Percentiles rank a stretch among this genome's conserved stretches.
Evolutionary conservation across 2,329 filamentous ascomycete species (phyloP).

Genomic region (Microdochium nivale): DNA sequence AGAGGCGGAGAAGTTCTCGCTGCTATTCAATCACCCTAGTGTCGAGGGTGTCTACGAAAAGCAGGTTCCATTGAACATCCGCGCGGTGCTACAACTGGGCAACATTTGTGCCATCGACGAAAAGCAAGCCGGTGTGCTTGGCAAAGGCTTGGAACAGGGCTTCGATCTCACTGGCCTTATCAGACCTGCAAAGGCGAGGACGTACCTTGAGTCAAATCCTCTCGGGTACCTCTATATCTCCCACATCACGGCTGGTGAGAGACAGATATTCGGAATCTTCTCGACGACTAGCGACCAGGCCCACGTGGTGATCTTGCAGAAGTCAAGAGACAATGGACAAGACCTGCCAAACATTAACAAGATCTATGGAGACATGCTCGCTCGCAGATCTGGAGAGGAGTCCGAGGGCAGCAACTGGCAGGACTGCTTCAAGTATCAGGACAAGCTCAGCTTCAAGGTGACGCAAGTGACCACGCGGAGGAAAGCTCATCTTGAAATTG

Average conservation of each 20-base stretch:
- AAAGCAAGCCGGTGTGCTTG: slow-evolving; percentile 79
- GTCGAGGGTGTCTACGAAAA: slow-evolving; percentile 97
- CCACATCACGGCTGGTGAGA: slow-evolving; percentile 82
- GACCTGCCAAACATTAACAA: slow-evolving; percentile 85
- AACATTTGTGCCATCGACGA: slow-evolving; percentile 92
- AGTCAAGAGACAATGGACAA: slow-evolving; percentile 65
- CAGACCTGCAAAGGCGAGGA: slow-evolving; percentile 50
- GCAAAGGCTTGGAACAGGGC: slow-evolving; percentile 84
- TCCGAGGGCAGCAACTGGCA: slow-evolving; percentile 65
- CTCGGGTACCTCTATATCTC: slow-evolving; percentile 88
- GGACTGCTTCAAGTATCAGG: slow-evolving; percentile 78
- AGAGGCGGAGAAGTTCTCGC: slow-evolving; percentile 72
- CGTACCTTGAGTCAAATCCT: slow-evolving; percentile 67
- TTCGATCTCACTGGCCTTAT: slow-evolving; percentile 78
- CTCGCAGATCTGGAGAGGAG: slow-evolving; percentile 52
- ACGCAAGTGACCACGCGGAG: slow-evolving; percentile 82
- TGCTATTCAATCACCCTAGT: slow-evolving; percentile 83
- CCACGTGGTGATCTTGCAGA: slow-evolving; percentile 81
- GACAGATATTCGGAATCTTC: slow-evolving; percentile 89
- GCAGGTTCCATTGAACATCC: slow-evolving; percentile 76
- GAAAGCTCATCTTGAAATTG: slow-evolving; percentile 81
- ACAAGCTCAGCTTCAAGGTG: slow-evolving; percentile 75
- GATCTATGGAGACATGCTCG: slow-evolving; percentile 72
- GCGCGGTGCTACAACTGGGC: slow-evolving; percentile 82
- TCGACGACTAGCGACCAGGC: slow-evolving; percentile 75